A percentile compares a stretch with the other conserved stretches of the same genome.
These are phyloP conservation scores for Leccinum aurantiacum DNA, from an alignment of 768 basidiomycete genomes.

Conservation along the genomic window DNA sequence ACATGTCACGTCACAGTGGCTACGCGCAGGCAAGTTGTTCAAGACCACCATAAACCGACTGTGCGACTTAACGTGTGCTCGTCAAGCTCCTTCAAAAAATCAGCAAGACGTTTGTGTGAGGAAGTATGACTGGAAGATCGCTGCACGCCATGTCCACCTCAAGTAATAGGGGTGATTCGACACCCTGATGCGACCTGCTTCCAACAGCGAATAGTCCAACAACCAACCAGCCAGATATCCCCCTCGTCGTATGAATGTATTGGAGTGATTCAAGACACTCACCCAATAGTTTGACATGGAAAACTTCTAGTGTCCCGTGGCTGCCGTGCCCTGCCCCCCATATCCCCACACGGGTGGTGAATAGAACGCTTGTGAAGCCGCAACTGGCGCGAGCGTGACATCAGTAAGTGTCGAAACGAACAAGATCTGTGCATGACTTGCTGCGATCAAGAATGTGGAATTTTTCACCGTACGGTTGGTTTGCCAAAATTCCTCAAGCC, in stretches of 20 bases:
- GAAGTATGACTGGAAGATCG: slow-evolving; percentile 21
- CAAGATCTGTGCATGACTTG: slow-evolving; percentile 22
- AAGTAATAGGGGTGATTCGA: slow-evolving; percentile 9
- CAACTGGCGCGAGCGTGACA: slow-evolving; percentile 15
- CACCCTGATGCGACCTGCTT: not conserved
- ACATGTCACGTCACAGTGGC: slow-evolving; percentile 28
- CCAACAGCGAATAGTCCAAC: slow-evolving; percentile 6
- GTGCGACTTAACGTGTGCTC: slow-evolving; percentile 33
- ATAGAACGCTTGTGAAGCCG: slow-evolving; percentile 15
- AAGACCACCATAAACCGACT: slow-evolving; percentile 26
- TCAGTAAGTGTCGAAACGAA: slow-evolving; percentile 27
- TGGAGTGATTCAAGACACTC: slow-evolving; percentile 36
- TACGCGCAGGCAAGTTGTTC: slow-evolving; percentile 30
- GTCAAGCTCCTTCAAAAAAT: slow-evolving; percentile 21
- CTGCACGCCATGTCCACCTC: slow-evolving; percentile 3
- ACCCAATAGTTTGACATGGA: slow-evolving; percentile 22
- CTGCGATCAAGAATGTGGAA: slow-evolving; percentile 21
- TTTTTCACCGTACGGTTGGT: slow-evolving; percentile 29
- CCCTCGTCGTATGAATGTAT: slow-evolving; percentile 23
- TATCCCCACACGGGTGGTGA: slow-evolving; percentile 7
- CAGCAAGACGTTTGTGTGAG: slow-evolving; percentile 30
- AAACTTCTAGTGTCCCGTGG: not conserved
- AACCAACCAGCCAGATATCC: slow-evolving; percentile 16
- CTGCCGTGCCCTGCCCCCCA: slow-evolving; percentile 6
- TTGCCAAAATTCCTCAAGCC: slow-evolving; percentile 9